Evolutionary conservation across 305 asterid species (phyloP), one percentile per base, ranked within the genome.

Genomic region (Nicotiana rustica): DNA sequence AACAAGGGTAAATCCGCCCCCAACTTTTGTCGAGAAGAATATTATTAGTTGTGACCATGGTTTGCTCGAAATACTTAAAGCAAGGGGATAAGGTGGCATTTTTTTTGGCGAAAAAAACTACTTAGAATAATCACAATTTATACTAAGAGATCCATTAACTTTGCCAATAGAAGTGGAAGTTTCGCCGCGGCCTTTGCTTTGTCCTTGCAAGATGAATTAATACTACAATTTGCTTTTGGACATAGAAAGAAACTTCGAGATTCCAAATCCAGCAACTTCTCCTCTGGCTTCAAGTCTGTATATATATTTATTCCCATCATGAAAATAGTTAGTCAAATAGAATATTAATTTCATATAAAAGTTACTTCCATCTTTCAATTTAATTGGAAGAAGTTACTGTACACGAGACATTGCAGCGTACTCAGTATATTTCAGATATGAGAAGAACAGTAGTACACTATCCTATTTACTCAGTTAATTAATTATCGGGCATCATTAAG

Each of bases 201-300:
- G 66, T 67, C 47, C 25, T 47, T 82, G 21, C 52, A 41, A 10
- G 61, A 49, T n/a, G 80, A 35, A 15, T 71, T 4, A 18, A 38
- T 3, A 36, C 56, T 21, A 4, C 56, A 68, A 7, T 17, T 67
- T 67, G 75, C 59, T 78, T 89, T 85, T 71, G 83, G 84, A 84
- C 95, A 89, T 44, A 90, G 25, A 83, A 90, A 89, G 91, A 91
- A 93, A 86, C 86, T 90, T 76, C 95, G 82, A 12, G 93, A 90
- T 36, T 86, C 90, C 85, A 93, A 73, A 33, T 88, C 85, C 79
- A 81, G 83, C 89, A 91, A 85, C 84, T 89, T 89, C 69, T 89
- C 89, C 38, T 87, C 89, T 44, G 87, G 69, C 66, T 86, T 87
- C 83, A 93, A 86, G 36, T 93, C 95, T 91, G 89, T 83, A 68